Percentiles rank a stretch among this genome's conserved stretches.
These are phyloP conservation scores for Diophrys appendiculata DNA, from an alignment of 73 alveolate species.

Conservation along the genomic window DNA sequence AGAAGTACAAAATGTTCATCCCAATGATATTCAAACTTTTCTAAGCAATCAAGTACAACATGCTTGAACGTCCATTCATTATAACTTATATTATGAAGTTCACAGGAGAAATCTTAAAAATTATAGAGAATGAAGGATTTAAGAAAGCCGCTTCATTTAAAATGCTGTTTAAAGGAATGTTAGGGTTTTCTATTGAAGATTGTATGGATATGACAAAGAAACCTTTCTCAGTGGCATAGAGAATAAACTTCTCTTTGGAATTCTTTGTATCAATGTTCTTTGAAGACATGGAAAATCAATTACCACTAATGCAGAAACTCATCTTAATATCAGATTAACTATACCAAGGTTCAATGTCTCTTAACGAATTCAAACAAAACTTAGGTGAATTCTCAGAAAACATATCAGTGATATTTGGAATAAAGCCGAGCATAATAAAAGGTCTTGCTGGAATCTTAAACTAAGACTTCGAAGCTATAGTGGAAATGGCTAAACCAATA, in stretches of 20 bases:
- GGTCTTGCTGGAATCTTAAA: background rate
- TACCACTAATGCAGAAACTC: background rate
- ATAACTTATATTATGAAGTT: too few relatives aligned
- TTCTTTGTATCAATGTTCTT: background rate
- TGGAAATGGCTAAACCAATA: background rate
- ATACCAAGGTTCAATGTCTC: background rate
- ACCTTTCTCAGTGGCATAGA: background rate
- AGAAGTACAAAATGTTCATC: background rate
- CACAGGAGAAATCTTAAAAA: background rate
- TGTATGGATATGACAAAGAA: background rate
- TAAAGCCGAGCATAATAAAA: background rate
- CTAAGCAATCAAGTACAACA: background rate
- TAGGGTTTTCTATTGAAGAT: background rate
- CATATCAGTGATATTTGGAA: background rate
- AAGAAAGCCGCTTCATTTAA: background rate
- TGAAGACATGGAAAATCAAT: background rate
- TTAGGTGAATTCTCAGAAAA: background rate
- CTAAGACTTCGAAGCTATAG: background rate
- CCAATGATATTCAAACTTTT: background rate
- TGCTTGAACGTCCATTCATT: background rate
- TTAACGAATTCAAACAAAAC: background rate
- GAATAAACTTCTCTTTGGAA: background rate
- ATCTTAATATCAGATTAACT: background rate
- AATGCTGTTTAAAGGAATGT: background rate
- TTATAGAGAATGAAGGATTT: background rate